These are phyloP conservation scores for Cephaloascus albidus DNA, from an alignment of 805 yeast species.

Conservation along the genomic window DNA sequence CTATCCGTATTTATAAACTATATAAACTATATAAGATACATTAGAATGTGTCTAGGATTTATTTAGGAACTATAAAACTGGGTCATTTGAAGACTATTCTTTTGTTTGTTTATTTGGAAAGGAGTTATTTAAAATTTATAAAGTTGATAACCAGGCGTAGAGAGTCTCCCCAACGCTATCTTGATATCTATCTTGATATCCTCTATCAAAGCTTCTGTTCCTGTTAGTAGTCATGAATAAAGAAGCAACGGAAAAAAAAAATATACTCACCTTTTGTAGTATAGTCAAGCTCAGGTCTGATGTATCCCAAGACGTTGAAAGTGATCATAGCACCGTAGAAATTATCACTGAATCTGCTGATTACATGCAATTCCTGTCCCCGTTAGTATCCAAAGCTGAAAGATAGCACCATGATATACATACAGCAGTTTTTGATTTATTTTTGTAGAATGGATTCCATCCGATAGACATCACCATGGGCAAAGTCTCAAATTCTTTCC, in stretches of 20 bases:
- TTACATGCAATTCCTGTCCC: conserved; percentile 58
- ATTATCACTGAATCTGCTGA: conserved; percentile 55
- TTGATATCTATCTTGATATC: conserved; percentile 78
- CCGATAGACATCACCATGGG: conserved; percentile 97
- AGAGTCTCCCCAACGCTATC: conserved; percentile 47
- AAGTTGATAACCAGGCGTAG: conserved; percentile 26
- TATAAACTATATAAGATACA: too few species aligned
- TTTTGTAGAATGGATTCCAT: conserved; percentile 87
- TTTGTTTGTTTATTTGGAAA: too few species aligned
- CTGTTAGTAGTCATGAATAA: conserved; percentile 10
- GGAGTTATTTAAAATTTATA: conserved; percentile 9
- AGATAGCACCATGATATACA: background rate
- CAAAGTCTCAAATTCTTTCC: conserved; percentile 31
- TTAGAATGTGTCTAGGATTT: too few species aligned
- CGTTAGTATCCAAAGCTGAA: background rate
- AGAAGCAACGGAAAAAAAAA: background rate
- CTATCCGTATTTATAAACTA: too few species aligned
- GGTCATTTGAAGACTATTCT: too few species aligned
- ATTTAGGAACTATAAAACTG: too few species aligned
- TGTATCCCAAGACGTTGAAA: conserved; percentile 73
- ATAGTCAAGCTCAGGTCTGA: conserved; percentile 85
- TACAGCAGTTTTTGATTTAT: conserved; percentile 65
- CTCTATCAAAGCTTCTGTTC: conserved; percentile 63
- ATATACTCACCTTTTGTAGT: conserved; percentile 41
- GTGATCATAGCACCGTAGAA: conserved; percentile 80